Percentiles rank a stretch among this genome's conserved stretches.
Conservation (phyloP, 768 basidiomycete species). For the Mycena maculata region DNA sequence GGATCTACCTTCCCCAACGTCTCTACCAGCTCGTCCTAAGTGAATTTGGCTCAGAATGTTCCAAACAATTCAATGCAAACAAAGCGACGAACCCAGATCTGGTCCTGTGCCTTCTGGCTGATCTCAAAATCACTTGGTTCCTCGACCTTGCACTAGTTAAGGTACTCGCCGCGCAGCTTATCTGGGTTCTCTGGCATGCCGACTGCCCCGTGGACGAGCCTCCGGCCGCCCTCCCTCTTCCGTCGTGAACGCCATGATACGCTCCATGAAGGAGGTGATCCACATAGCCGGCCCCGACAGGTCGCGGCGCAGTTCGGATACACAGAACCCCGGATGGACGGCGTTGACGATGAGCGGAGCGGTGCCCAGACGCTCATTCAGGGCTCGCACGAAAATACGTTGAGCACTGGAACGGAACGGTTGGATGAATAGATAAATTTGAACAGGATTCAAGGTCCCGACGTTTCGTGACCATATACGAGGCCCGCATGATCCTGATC, state of each 20-base stretch:
- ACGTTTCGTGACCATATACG: not conserved
- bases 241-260: slow-evolving; percentile 32
- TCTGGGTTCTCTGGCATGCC: slow-evolving; percentile 1
- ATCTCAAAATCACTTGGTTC: slow-evolving; percentile 38
- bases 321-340: slow-evolving; percentile 57
- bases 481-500: not conserved
- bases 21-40: slow-evolving; percentile 37
- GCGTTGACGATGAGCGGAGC: slow-evolving; percentile 47
- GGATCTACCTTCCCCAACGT: slow-evolving; percentile 37
- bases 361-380: slow-evolving; percentile 45
- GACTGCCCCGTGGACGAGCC: slow-evolving; percentile 32
- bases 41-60: not conserved
- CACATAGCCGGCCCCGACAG: not conserved
- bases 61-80: not conserved
- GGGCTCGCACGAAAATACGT: slow-evolving; percentile 47
- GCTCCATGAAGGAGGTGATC: not conserved
- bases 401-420: slow-evolving; percentile 47
- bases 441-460: not conserved
- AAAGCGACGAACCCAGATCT: slow-evolving; percentile 31
- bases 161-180: slow-evolving; percentile 32
- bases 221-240: slow-evolving; percentile 39
- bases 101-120: slow-evolving; percentile 23
- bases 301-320: slow-evolving; percentile 40
- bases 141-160: slow-evolving; percentile 18
- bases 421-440: not conserved